These are phyloP conservation scores for Carallia brachiata DNA, from an alignment of 345 rosid species.

Conservation along the genomic window DNA sequence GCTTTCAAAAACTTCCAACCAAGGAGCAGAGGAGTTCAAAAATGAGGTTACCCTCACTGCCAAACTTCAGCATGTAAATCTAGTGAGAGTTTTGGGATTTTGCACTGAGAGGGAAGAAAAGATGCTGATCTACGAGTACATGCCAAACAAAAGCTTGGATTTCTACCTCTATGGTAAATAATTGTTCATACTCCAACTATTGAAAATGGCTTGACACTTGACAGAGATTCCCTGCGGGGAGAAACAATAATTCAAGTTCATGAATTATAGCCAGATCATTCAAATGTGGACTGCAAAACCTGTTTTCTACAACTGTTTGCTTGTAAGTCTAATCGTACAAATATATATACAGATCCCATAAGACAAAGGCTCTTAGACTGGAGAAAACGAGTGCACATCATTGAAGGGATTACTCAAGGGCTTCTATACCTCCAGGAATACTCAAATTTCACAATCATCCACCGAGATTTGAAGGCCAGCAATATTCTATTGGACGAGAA, in stretches of 20 bases:
- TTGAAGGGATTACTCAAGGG: constrained; percentile 49
- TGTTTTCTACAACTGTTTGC: background rate
- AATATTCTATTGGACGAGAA: constrained; percentile 38
- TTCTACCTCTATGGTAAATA: constrained; percentile 30
- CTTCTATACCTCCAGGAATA: constrained; percentile 52
- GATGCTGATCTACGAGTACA: constrained; percentile 42
- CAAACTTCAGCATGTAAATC: constrained; percentile 45
- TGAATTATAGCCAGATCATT: too few relatives aligned
- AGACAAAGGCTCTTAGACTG: constrained; percentile 28
- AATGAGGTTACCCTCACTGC: constrained; percentile 41
- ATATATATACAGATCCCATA: constrained; percentile 25
- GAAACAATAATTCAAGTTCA: too few relatives aligned
- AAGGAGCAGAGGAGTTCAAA: constrained; percentile 39
- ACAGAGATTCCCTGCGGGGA: too few relatives aligned
- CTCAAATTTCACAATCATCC: constrained; percentile 46
- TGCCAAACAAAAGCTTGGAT: constrained; percentile 40
- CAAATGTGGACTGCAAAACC: too few relatives aligned
- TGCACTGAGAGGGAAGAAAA: constrained; percentile 39
- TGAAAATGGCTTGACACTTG: background rate
- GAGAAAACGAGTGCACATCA: constrained; percentile 34
- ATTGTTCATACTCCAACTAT: background rate
- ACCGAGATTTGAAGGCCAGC: constrained; percentile 44
- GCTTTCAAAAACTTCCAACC: constrained; percentile 36
- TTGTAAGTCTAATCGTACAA: background rate
- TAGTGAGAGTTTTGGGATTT: constrained; percentile 31